Base-by-base conservation (phyloP, 208 protist genomes). In the Trypanosoma melophagium region DNA sequence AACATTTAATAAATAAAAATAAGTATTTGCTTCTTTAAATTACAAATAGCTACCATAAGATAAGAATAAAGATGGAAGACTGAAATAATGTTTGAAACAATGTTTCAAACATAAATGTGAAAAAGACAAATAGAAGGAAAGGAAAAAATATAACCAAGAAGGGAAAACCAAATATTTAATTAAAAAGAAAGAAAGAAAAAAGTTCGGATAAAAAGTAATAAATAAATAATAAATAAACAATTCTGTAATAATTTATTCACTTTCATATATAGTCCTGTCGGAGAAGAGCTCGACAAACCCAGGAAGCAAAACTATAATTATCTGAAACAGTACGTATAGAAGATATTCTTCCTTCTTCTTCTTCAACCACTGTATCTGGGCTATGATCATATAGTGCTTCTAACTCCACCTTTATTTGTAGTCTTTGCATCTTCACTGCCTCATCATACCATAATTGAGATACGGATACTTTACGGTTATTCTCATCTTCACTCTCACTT, bases 221-320 rank as follows among this genome's bases (percentile, higher is more conserved):
- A 47, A 47, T n/a, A 47, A 47, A 47, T n/a, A 47, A 65, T 54
- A 65, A 35, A 64, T 53, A 64, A 17, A 54, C 41, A 55, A 35
- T 35, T 65, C 14, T 55, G 22, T 28, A 49, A 28, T 50, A 51
- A 24, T 55, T 38, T 50, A 40, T 19, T 54, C 21, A 9, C 16
- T 42, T 7, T 73, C 41, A 76, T 64, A 84, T 68, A 49, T 81
- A 86, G 31, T 77, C 67, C 17, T 69, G 83, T 12, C 66, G 59
- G 25, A 89, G 68, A 14, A 84, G 47, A 25, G 65, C 60, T 22
- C 80, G 66, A 14, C 72, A 61, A 1, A 86, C 76, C 83, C 79
- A 86, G 56, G 65, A 40, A 28, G 60, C 51, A 53, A 82, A 82
- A 14, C 28, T 52, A 42, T 50, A 7, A 19, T 58, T 38, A 59